Base-by-base conservation (phyloP, 495 filamentous ascomycete genomes). In the Penicillium taxi region DNA sequence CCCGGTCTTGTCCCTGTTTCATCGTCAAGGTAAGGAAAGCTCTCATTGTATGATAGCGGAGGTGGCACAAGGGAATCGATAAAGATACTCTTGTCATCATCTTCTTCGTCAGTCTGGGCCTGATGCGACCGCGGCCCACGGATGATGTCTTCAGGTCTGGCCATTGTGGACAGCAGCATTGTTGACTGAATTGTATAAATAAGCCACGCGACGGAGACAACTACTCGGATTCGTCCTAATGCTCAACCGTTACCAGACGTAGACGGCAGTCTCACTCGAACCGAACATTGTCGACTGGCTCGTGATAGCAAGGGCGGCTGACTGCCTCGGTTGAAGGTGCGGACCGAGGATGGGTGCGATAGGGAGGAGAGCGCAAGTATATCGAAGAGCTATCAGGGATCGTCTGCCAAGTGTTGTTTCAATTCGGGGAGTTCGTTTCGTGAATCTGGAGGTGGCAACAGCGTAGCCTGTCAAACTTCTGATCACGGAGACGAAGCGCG, bases 101-200 rank as follows among this genome's bases (percentile, higher is more conserved):
- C 58, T 20, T 66, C 61, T 0, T 62, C 60, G n/a, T n/a, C n/a
- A 6, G 44, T 32, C 17, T 65, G 57, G 8, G 47, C 51, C 26
- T 47, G 58, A 34, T 59, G 58, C 16, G 56, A 37, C 41, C 52
- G 58, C 39, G 50, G 52, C 26, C 55, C 63, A 37, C 54, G 57
- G 21, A 63, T 42, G 4, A 59, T 58, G 41, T 68, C 64, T 41
- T 67, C 64, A 17, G 64, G 47, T 31, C 59, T 59, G 33, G 48
- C 38, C 59, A 67, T 66, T 26, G 57, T 55, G 45, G 62, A 58
- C 36, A 66, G 45, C 59, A 64, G 64, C 32, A 15, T 37, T 34
- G 23, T 30, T 25, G 26, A 14, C 13, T 6, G 9, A n/a, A n/a
- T n/a, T n/a, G n/a, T n/a, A n/a, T n/a, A n/a, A n/a, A n/a, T n/a